A percentile compares a stretch with the other conserved stretches of the same genome.
Conservation (phyloP, 495 filamentous ascomycete genomes). For the Hyaloscypha finlandica region DNA sequence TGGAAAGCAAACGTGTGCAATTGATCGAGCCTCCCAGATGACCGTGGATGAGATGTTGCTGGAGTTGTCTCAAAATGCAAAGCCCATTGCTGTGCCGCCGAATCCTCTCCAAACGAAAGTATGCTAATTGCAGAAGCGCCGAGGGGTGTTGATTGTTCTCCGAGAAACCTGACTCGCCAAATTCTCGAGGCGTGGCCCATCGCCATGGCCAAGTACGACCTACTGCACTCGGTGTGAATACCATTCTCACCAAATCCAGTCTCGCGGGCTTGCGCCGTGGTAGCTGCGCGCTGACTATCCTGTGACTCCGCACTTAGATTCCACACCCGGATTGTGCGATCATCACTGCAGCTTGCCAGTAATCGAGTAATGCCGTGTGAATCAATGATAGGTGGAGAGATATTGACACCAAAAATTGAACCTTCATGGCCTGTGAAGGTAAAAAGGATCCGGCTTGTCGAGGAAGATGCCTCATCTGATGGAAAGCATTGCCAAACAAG, state of each 20-base stretch:
- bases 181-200: conserved; percentile 91
- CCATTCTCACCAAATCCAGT: conserved; percentile 47
- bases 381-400: conserved; percentile 61
- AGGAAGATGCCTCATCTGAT: conserved; percentile 6
- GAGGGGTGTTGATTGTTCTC: conserved; percentile 29
- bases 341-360: conserved; percentile 92
- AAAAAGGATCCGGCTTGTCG: conserved; percentile 54
- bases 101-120: conserved; percentile 80
- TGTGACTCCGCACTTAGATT: conserved; percentile 51
- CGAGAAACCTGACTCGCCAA: conserved; percentile 76
- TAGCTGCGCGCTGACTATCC: background rate
- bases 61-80: conserved; percentile 37
- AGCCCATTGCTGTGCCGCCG: conserved; percentile 69
- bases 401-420: conserved; percentile 84
- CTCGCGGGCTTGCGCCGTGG: conserved; percentile 36
- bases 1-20: conserved; percentile 61
- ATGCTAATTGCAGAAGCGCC: conserved; percentile 42
- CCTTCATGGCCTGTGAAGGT: conserved; percentile 90
- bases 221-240: background rate
- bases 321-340: conserved; percentile 89
- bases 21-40: conserved; percentile 46
- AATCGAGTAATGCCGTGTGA: conserved; percentile 50
- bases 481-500: conserved; percentile 78
- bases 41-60: background rate
- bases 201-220: conserved; percentile 53